Base-by-base conservation (phyloP, 2,329 filamentous ascomycete species). In the Hymenoscyphus occultus region DNA sequence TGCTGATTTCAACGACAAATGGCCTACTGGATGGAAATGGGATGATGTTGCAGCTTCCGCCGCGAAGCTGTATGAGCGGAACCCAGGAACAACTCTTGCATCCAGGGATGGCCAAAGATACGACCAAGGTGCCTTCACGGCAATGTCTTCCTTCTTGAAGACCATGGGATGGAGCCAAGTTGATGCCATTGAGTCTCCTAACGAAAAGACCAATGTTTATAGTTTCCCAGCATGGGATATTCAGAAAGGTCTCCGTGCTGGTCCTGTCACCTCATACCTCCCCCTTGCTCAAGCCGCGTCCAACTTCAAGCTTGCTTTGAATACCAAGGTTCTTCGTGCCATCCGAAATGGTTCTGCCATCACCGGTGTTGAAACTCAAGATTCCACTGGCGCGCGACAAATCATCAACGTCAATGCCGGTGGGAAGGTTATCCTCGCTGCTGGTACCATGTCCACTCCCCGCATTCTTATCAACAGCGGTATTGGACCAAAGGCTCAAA, bases 231-330 rank as follows among this genome's bases (percentile, higher is more conserved):
- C 86, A 39, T 90, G 84, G 80, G 89, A 90, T 84, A 89, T 87
- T 73, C 64, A 67, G 56, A 78, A 86, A 57, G 88, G 87, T 64
- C 85, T 89, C 74, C 82, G 89, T 66, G 86, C 85, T 61, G 89
- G 90, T 1, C 89, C 89, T 10, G 80, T 92, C 72, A 85, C 84
- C 10, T 90, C 89, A 1, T 92, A 92, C 71, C 83, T 92, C 1
- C 84, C 87, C 7, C 81, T 82, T 10, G 87, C 87, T 1, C 79
- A 81, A 58, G 78, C 79, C 56, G 81, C 84, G 62, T 76, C 78
- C 58, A 90, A 91, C 78, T 91, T 92, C 77, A 81, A 84, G 64
- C 78, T 91, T 40, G 84, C 84, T 78, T 84, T 83, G 39, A 85
- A 87, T 74, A 89, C 88, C 4, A 82, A 84, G 56, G 87, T 90